Base-by-base conservation (phyloP, 2,329 filamentous ascomycete species). In the Pseudogymnoascus sp. region DNA sequence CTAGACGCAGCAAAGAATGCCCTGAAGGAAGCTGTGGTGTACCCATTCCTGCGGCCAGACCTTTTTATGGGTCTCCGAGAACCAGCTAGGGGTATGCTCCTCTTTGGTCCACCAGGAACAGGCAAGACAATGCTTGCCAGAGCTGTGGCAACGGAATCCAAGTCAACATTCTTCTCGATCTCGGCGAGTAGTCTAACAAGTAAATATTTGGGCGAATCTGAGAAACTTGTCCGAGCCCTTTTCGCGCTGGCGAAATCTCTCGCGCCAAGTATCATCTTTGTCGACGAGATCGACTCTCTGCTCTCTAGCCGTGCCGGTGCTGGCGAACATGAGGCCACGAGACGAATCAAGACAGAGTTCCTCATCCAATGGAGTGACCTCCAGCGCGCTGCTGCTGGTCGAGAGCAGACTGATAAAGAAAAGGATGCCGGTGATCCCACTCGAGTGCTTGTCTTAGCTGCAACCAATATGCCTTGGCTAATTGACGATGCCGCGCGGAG, bases 111-210 rank as follows among this genome's bases (percentile, higher is more conserved):
- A 1, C 95, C 95, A 0, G 95, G 95, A n/a, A 99, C 95, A 0
- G 95, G 95, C 61, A 99, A 99, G 76, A 99, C 95, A 0, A 99
- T 99, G 95, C 80, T 99, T 38, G 95, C 95, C 9, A 85, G 95
- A 67, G 92, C 91, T 7, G 93, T 97, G 0, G 95, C 95, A 1
- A 97, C 95, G 0, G 95, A 99, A 75, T 96, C 91, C 1, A 89
- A 87, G 70, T 96, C 91, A 10, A 96, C 96, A 0, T 99, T 97
- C 76, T 97, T 99, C 77, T 96, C 93, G 13, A 96, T 99, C 63
- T 96, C 92, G 4, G 92, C 95, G 15, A 96, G 91, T 72, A 96
- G 90, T 69, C 78, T 99, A 68, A 97, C 93, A 1, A 96, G 90
- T 72, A 99, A 99, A 76, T 99, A 93, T 75, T 83, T 97, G 9